Evolutionary conservation across 371 early-diverging fungal genomes (phyloP).

Genomic region (Syncephalastrum contaminatum): DNA sequence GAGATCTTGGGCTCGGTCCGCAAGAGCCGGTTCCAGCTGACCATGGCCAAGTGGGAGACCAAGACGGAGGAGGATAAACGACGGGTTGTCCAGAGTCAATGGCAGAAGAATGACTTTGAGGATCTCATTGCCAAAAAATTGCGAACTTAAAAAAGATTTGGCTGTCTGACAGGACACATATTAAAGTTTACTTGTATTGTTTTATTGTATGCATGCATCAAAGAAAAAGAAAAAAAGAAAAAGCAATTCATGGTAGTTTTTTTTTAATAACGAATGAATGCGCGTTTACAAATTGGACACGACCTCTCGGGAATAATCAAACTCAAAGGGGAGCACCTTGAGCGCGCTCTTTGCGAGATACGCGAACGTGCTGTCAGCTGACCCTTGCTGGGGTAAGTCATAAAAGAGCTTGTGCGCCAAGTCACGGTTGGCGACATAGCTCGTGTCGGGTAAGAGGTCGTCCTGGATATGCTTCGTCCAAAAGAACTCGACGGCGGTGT

Average conservation of each 20-base stretch:
- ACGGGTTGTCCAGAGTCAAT: too few relatives aligned
- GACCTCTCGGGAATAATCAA: conserved; percentile 9
- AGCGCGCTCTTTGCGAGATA: conserved; percentile 54
- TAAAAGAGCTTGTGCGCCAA: conserved; percentile 75
- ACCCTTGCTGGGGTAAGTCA: conserved; percentile 72
- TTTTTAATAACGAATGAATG: too few relatives aligned
- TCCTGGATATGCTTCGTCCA: conserved; percentile 56
- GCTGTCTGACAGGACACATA: too few relatives aligned
- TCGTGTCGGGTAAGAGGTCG: conserved; percentile 18
- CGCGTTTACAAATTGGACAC: too few relatives aligned
- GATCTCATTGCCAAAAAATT: too few relatives aligned
- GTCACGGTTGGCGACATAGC: conserved; percentile 62
- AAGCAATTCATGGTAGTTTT: too few relatives aligned
- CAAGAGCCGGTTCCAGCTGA: conserved; percentile 50
- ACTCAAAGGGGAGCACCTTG: conserved; percentile 23
- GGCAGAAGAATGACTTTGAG: too few relatives aligned
- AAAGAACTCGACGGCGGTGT: conserved; percentile 63
- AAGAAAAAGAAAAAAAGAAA: too few relatives aligned
- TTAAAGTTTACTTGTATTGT: too few relatives aligned
- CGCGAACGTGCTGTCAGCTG: conserved; percentile 63
- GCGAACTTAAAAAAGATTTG: too few relatives aligned
- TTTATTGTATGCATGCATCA: too few relatives aligned
- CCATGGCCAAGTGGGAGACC: conserved; percentile 57
- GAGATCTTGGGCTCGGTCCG: conserved; percentile 36
- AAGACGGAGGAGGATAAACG: too few relatives aligned